Evolutionary conservation across 2,329 filamentous ascomycete genomes (phyloP).

Genomic region (Orbilia javanica): DNA sequence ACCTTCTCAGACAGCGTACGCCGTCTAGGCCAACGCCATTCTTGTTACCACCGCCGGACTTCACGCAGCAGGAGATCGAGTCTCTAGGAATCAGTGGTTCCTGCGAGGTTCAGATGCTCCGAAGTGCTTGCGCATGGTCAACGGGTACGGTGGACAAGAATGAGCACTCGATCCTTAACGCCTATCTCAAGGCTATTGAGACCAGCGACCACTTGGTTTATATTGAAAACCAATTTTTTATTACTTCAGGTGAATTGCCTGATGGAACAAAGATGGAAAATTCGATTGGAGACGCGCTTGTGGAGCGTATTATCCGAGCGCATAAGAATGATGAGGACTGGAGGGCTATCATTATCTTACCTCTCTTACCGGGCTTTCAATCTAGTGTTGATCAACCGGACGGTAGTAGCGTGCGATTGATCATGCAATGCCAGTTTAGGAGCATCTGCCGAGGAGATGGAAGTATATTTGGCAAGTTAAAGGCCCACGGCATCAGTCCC

Average conservation of each 20-base stretch:
- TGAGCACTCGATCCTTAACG: conserved; percentile 95
- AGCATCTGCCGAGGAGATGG: conserved; percentile 93
- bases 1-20: conserved; percentile 90
- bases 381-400: conserved; percentile 95
- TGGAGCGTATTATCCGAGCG: conserved; percentile 89
- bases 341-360: conserved; percentile 90
- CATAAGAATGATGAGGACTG: conserved; percentile 87
- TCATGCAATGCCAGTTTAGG: conserved; percentile 96
- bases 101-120: conserved; percentile 94
- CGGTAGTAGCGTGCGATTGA: conserved; percentile 91
- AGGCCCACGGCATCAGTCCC: conserved; percentile 84
- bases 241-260: conserved; percentile 85
- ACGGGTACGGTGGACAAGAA: conserved; percentile 84
- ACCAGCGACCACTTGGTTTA: conserved; percentile 97
- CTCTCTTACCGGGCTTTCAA: conserved; percentile 97
- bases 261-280: conserved; percentile 90
- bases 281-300: conserved; percentile 91
- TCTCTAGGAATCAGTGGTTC: conserved; percentile 89
- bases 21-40: conserved; percentile 94
- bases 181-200: conserved; percentile 93
- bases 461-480: conserved; percentile 89
- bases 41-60: conserved; percentile 91
- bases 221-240: conserved; percentile 99
- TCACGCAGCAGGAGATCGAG: conserved; percentile 85
- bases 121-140: conserved; percentile 92